phyloP scores from a whole-genome alignment of 495 filamentous ascomycete species.

The Penicillium nucicola region DNA sequence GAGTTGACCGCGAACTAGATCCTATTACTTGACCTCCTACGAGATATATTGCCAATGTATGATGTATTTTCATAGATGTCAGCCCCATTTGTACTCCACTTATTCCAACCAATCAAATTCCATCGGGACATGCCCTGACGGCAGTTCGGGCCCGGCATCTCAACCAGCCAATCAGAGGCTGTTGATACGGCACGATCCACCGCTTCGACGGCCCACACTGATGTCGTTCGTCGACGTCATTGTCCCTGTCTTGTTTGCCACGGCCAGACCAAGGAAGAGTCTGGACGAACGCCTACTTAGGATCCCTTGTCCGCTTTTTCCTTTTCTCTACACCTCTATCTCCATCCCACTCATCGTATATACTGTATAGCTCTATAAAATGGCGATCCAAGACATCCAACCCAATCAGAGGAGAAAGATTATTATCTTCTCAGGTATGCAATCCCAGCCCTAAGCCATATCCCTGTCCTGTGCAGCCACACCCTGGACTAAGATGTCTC shows the following conservation, averaged over 20 bases:
- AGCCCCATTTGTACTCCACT: neutral
- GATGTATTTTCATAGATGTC: slow-evolving; percentile 3
- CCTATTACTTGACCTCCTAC: neutral
- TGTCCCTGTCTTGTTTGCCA: slow-evolving; percentile 1
- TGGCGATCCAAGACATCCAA: slow-evolving; percentile 15
- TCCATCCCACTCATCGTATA: neutral
- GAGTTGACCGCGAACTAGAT: slow-evolving; percentile 54
- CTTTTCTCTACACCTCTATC: neutral
- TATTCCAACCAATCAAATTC: neutral
- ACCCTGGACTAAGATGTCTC: neutral
- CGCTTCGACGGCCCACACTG: neutral
- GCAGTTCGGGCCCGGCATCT: neutral
- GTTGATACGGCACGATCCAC: neutral
- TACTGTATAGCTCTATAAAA: neutral
- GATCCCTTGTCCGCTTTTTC: neutral
- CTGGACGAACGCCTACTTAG: neutral
- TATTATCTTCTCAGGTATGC: slow-evolving; percentile 31
- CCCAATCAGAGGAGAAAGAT: slow-evolving; percentile 26
- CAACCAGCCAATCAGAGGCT: neutral
- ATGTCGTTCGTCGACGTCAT: slow-evolving; percentile 9
- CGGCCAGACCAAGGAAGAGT: neutral
- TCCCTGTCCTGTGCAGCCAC: neutral
- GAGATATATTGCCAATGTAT: slow-evolving; percentile 4
- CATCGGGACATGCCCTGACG: neutral
- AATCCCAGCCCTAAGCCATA: neutral